phyloP scores from a whole-genome alignment of 2,329 filamentous ascomycete genomes.

The Alternaria sp. region DNA sequence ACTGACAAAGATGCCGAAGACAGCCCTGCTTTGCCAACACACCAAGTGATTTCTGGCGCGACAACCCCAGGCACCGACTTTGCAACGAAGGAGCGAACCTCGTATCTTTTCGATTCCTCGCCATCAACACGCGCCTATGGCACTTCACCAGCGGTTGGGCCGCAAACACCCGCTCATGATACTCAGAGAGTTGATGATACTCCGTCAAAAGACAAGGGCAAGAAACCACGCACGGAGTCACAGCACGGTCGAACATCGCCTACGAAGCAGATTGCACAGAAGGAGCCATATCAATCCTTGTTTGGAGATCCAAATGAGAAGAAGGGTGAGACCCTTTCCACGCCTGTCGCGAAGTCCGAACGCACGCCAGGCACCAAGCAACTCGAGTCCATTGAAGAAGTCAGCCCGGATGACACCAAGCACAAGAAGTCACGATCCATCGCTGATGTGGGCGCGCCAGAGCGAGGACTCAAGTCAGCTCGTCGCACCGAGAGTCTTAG shows the following conservation, averaged over 20 bases:
- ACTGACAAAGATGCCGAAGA: constrained; percentile 15
- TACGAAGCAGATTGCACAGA: constrained; percentile 13
- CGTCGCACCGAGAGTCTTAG: constrained; percentile 38
- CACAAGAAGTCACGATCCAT: constrained; percentile 53
- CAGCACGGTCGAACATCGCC: constrained; percentile 19
- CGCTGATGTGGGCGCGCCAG: constrained; percentile 52
- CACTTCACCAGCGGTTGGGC: constrained; percentile 31
- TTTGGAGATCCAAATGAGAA: constrained; percentile 44
- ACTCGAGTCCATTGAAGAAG: constrained; percentile 62
- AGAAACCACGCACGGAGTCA: constrained; percentile 8
- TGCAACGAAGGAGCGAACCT: constrained; percentile 45
- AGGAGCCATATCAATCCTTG: constrained; percentile 40
- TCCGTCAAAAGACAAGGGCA: constrained; percentile 17
- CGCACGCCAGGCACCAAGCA: constrained; percentile 39
- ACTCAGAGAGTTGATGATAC: constrained; percentile 13
- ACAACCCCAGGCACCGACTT: constrained; percentile 40
- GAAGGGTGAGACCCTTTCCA: constrained; percentile 22
- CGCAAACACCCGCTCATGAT: constrained; percentile 29
- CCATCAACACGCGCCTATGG: constrained; percentile 44
- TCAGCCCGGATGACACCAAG: constrained; percentile 52
- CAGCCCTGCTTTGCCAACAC: constrained; percentile 40
- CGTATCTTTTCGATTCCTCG: constrained; percentile 47
- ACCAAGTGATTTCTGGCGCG: constrained; percentile 15
- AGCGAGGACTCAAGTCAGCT: constrained; percentile 51
- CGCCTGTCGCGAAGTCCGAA: constrained; percentile 33